phyloP scores from a whole-genome alignment of 192 early-diverging fungal species.

The Coemansia sp. region DNA sequence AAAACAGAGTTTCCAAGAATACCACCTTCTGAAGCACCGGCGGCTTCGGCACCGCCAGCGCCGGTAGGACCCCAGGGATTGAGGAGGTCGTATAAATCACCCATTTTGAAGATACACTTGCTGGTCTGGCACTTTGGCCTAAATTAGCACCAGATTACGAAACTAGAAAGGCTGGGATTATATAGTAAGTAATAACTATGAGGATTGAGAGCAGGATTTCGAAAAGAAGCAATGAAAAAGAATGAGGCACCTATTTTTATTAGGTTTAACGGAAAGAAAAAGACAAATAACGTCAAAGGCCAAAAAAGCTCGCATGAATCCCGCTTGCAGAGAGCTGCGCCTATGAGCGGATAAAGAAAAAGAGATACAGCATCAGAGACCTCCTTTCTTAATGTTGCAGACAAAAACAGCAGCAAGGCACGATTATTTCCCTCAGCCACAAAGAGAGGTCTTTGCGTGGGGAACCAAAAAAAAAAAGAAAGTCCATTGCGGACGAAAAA shows the following conservation, averaged over 20 bases:
- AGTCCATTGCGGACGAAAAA: too few species aligned
- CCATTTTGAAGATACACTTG: conserved; percentile 21
- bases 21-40: background rate
- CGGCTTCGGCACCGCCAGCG: conserved; percentile 6
- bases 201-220: background rate
- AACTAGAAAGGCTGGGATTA: background rate
- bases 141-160: background rate
- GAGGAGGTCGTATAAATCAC: conserved; percentile 56
- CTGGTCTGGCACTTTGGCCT: background rate
- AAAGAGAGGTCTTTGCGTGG: too few species aligned
- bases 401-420: too few species aligned
- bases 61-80: conserved; percentile 50
- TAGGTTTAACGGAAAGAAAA: background rate
- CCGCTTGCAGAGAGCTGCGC: too few species aligned
- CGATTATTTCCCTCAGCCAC: too few species aligned
- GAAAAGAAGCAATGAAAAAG: background rate
- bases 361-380: too few species aligned
- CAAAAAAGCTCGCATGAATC: too few species aligned
- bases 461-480: too few species aligned
- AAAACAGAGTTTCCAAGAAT: conserved; percentile 1
- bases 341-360: too few species aligned
- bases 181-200: conserved; percentile 1
- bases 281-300: too few species aligned
- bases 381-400: too few species aligned
- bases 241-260: background rate